Evolutionary conservation across 176 grass and related monocot genomes (phyloP).

Genomic region (Oryza longistaminata): DNA sequence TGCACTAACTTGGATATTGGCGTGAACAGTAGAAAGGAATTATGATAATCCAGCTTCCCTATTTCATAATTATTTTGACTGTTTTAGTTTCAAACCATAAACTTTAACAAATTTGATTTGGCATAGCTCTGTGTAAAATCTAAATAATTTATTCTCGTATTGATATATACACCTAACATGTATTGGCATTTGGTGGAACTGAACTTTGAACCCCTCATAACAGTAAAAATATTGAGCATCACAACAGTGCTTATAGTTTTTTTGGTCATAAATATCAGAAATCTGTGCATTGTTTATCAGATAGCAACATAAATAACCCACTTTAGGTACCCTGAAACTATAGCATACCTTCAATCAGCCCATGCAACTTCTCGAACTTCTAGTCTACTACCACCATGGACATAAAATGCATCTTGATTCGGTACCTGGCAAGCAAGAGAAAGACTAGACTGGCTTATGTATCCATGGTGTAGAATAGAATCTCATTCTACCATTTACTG

Average conservation of each 20-base stretch:
- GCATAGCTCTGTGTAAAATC: too few relatives aligned
- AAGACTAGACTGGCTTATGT: slow-evolving; percentile 2
- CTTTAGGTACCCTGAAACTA: neutral
- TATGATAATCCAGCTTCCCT: neutral
- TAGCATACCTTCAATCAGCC: slow-evolving; percentile 81
- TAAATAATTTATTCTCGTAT: too few relatives aligned
- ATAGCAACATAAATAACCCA: neutral
- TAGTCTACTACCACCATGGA: slow-evolving; percentile 56
- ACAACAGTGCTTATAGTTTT: neutral
- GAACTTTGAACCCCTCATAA: neutral
- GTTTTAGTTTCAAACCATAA: neutral
- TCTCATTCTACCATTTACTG: neutral
- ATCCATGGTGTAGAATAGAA: neutral
- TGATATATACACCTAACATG: neutral
- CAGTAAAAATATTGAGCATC: neutral
- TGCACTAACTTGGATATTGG: neutral
- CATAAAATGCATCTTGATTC: slow-evolving; percentile 79
- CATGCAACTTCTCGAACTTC: slow-evolving; percentile 85
- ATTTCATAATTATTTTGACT: slow-evolving; percentile 7
- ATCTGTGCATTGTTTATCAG: neutral
- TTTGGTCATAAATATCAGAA: neutral
- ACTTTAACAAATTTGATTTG: neutral
- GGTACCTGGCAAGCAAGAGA: slow-evolving; percentile 52
- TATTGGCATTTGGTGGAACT: slow-evolving; percentile 1
- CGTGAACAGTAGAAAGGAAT: neutral